Base-by-base conservation (phyloP, 805 yeast genomes). In the Metschnikowia noctiluminum region DNA sequence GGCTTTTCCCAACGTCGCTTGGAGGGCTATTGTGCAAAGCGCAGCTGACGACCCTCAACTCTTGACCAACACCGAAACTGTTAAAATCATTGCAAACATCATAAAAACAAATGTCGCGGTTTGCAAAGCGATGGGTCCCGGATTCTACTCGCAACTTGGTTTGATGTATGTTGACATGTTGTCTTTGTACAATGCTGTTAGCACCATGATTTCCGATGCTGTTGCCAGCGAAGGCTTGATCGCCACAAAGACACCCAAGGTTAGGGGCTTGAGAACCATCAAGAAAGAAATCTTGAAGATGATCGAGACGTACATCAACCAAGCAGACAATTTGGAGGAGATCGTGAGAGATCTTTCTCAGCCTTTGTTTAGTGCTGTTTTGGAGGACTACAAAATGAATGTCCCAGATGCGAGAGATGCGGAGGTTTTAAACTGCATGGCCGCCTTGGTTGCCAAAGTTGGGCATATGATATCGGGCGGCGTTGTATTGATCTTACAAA, bases 331-430 rank as follows among this genome's bases (percentile, higher is more conserved):
- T 61, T 73, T 79, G 51, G 91, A 90, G 50, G 92, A 89, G 58
- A 84, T 92, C 45, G 96, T 88, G 26, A 77, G 83, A 43, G 89
- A 86, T 54, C 77, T 94, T 56, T 84, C 90, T 4, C 88, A 87
- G 54, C 95, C 96, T 30, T 73, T 94, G 62, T 80, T 94, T 53
- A 78, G 78, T 40, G 89, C 97, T 0, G 91, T 89, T 13, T 78
- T 94, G 54, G 95, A 87, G 52, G 99, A 94, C 66, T 94, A 94
- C 71, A 82, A 81, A 61, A 73, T 82, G 14, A 88, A 88, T 62
- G 96, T 90, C 32, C 96, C 98, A 4, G 96, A 90, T 71, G 97
- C 97, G 9, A 84, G 98, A 64, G 99, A 94, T 71, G 96, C 97
- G 7, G 99, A 94, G 70, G 99, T 94, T 6, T 78, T 94, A 66